Base-by-base conservation (phyloP, 176 grass and related monocot species). In the Oryza glumipatula region DNA sequence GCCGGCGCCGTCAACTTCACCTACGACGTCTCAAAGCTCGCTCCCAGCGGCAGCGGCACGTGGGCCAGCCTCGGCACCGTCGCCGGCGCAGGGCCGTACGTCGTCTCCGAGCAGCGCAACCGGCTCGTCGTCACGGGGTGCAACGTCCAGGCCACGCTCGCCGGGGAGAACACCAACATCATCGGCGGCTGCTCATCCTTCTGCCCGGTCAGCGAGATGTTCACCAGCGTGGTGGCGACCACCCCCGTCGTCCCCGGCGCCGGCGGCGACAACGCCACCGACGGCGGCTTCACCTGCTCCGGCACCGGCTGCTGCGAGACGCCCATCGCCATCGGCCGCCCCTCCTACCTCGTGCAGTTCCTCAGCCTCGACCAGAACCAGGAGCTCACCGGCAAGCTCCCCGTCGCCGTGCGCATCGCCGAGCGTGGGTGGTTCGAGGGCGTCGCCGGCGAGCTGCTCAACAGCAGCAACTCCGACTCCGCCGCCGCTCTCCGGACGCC, bases 151-250 rank as follows among this genome's bases (percentile, higher is more conserved):
- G 80, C 36, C n/a, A 82, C 38, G 51, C 68, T 82, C 13, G 9
- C 19, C n/a, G 66, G 46, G 11, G 12, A 39, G 6, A 4, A 0
- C 4, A 12, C 0, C 79, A 71, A 71, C 48, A 8, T 71, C 35
- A 68, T 87, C 85, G 41, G 28, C 63, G 78, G 71, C 70, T 81
- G 85, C 85, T 58, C 85, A 70, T 63, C 85, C 17, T 56, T 60
- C 70, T 80, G 84, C 78, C 28, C 77, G 17, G 30, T 68, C 65
- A 68, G 44, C 44, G 77, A 80, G 24, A 6, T 3, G 2, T 35
- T 6, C 4, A 30, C 17, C 7, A 19, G 36, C 68, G 0, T 3
- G 1, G 33, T 0, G 7, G 33, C 1, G 7, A n/a, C 28, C 1
- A 3, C 26, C 41, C 19, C 38, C 46, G 11, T 48, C 16, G 11